These are phyloP conservation scores for Pseudoturritis turrita DNA, from an alignment of 345 rosid genomes.

Conservation along the genomic window DNA sequence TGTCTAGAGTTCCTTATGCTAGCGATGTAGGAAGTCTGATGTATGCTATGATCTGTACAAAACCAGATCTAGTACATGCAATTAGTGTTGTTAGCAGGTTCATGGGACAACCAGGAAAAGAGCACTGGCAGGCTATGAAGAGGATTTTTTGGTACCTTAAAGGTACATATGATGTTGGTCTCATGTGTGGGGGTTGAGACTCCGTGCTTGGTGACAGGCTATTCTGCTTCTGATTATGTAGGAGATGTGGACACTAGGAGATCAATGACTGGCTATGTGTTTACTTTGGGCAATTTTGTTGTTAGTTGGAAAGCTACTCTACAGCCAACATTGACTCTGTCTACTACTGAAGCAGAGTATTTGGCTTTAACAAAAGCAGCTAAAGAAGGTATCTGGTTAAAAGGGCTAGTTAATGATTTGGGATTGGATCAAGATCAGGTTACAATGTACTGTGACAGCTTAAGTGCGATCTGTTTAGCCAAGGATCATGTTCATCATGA, in stretches of 20 bases:
- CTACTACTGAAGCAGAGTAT: not conserved
- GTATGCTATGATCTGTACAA: not conserved
- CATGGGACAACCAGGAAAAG: not conserved
- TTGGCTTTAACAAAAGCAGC: not conserved
- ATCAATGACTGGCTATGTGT: not conserved
- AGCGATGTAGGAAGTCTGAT: not conserved
- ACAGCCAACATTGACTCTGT: not conserved
- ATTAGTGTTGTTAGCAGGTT: not conserved
- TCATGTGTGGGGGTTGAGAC: not conserved
- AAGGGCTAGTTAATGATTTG: not conserved
- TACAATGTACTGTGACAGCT: not conserved
- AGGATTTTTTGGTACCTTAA: not conserved
- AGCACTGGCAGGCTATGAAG: not conserved
- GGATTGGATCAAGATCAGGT: not conserved
- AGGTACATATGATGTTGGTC: not conserved
- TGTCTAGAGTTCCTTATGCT: not conserved
- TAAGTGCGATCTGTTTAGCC: not conserved
- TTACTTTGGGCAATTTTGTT: not conserved
- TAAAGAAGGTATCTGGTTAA: not conserved
- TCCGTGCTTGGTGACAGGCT: not conserved
- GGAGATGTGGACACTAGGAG: not conserved
- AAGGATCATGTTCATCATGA: not conserved
- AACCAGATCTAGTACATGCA: not conserved
- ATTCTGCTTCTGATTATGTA: not conserved
- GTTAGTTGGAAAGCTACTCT: not conserved